phyloP scores from a whole-genome alignment of 164 flowering plant genomes.

The Kingdonia uniflora region DNA sequence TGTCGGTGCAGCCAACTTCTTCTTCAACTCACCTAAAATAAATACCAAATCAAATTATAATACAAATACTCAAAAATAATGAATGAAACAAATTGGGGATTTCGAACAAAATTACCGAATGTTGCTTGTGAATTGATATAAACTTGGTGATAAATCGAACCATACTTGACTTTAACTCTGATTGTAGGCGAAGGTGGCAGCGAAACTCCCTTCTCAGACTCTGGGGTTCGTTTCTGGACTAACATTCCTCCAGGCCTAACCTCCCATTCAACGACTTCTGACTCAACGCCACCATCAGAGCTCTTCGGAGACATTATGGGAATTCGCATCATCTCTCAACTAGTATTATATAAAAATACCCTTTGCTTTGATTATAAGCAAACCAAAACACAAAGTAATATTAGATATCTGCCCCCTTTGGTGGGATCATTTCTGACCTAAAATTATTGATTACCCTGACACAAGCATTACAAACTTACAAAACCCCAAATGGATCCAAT shows the following conservation, averaged over 20 bases:
- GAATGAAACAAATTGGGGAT: too few species aligned
- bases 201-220: conserved; percentile 29
- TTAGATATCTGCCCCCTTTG: too few species aligned
- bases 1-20: conserved; percentile 56
- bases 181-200: conserved; percentile 56
- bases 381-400: too few species aligned
- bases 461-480: too few species aligned
- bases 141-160: conserved; percentile 60
- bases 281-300: conserved; percentile 14
- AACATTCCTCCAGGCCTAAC: conserved; percentile 94
- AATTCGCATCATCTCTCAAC: conserved; percentile 54
- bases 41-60: neutral
- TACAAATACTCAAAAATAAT: neutral
- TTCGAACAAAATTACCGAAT: conserved; percentile 65
- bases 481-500: too few species aligned
- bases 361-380: neutral
- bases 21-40: conserved; percentile 81
- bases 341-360: neutral
- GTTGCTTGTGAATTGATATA: conserved; percentile 67
- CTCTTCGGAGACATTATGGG: conserved; percentile 18
- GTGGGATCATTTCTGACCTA: too few species aligned
- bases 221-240: conserved; percentile 69
- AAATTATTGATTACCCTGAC: too few species aligned
- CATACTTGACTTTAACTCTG: conserved; percentile 72
- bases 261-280: conserved; percentile 55